Evolutionary conservation across 2,329 filamentous ascomycete species (phyloP).

Genomic region (Diaporthe ampelina): DNA sequence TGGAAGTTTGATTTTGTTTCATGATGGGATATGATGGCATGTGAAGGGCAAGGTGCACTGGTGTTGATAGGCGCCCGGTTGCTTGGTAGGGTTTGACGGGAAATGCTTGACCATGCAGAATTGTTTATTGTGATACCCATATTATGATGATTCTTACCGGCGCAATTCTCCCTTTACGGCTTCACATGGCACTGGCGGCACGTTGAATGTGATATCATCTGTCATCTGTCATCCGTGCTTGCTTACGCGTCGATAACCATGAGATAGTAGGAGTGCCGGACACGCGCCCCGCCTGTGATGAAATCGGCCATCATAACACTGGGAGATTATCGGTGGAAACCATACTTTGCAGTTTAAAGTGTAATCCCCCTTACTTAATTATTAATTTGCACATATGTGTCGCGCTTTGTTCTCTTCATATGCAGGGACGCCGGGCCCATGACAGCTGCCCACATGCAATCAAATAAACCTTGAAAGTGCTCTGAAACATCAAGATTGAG

Average conservation of each 20-base stretch:
- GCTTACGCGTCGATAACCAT: neutral
- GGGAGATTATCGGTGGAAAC: conserved; percentile 1
- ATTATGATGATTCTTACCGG: neutral
- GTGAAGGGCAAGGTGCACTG: neutral
- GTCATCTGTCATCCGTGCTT: neutral
- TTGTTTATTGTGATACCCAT: conserved; percentile 33
- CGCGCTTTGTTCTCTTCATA: neutral
- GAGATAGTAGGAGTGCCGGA: neutral
- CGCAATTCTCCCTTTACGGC: neutral
- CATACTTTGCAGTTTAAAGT: neutral
- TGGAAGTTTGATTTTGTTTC: neutral
- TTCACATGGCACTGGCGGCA: neutral
- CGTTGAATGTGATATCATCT: neutral
- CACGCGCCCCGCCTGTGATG: neutral
- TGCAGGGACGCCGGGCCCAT: neutral
- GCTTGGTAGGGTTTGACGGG: neutral
- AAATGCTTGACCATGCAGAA: neutral
- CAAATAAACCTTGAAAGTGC: conserved; percentile 14
- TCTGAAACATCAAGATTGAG: conserved; percentile 1
- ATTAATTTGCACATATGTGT: neutral
- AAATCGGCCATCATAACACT: neutral
- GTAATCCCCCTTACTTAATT: conserved; percentile 7
- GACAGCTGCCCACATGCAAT: neutral
- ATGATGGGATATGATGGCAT: neutral
- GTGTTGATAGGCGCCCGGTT: neutral